Evolutionary conservation across 257 asterid genomes (phyloP).

Genomic region (Vinca minor): DNA sequence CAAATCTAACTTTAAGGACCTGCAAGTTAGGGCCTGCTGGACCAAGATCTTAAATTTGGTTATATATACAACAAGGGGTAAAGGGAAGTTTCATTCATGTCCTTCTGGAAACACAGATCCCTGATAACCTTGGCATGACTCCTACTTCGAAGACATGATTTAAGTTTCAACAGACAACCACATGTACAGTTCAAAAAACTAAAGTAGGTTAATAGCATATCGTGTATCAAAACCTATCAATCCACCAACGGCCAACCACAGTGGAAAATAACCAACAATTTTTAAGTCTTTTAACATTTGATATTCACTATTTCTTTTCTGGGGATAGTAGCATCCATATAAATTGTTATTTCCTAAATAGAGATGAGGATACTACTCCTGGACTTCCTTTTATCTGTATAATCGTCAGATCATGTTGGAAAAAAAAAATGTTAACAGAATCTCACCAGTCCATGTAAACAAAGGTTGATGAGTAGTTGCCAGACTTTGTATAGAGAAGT

Average conservation of each 20-base stretch:
- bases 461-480: constrained; percentile 93
- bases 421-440: neutral
- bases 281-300: neutral
- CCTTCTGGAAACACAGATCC: neutral
- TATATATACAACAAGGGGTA: neutral
- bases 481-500: constrained; percentile 87
- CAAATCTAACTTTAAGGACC: neutral
- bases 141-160: neutral
- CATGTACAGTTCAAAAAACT: neutral
- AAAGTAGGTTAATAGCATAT: neutral
- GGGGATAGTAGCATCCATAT: neutral
- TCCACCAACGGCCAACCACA: neutral
- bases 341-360: neutral
- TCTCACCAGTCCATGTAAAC: constrained; percentile 96
- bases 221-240: neutral
- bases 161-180: neutral
- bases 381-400: neutral
- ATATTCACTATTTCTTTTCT: neutral
- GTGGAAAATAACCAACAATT: neutral
- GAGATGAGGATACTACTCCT: neutral
- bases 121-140: neutral
- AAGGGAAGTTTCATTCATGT: neutral
- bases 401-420: neutral
- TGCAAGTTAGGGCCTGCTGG: neutral
- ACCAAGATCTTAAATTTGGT: neutral